Evolutionary conservation across 2,329 filamentous ascomycete genomes (phyloP).

Genomic region (Pseudogymnoascus sp.): DNA sequence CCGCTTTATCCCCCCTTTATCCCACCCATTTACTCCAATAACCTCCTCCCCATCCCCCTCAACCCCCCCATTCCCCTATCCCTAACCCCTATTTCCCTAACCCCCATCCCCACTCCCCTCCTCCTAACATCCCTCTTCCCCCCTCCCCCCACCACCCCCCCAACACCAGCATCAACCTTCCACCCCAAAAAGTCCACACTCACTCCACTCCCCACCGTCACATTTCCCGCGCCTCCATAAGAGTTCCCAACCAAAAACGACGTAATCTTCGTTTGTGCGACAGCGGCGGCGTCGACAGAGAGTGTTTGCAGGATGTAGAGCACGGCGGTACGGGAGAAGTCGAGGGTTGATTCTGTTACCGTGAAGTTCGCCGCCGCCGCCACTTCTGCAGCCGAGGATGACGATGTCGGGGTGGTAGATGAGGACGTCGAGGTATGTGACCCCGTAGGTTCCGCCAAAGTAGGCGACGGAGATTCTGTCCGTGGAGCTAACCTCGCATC

Average conservation of each 20-base stretch:
- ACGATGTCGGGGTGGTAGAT: neutral
- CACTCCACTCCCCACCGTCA: constrained; percentile 11
- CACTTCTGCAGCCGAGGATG: constrained; percentile 10
- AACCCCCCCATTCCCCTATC: neutral
- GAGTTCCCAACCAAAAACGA: constrained; percentile 38
- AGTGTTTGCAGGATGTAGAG: constrained; percentile 53
- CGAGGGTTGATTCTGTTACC: constrained; percentile 47
- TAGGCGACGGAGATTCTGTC: neutral
- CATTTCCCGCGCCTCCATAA: constrained; percentile 4
- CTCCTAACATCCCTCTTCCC: constrained; percentile 28
- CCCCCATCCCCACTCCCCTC: neutral
- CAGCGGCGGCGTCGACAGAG: constrained; percentile 40
- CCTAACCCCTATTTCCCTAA: neutral
- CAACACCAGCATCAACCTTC: neutral
- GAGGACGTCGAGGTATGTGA: neutral
- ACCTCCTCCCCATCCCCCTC: neutral
- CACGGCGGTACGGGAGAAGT: constrained; percentile 55
- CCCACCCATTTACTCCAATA: too few relatives aligned
- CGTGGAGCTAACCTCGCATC: neutral
- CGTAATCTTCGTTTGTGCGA: constrained; percentile 46
- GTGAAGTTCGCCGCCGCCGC: constrained; percentile 31
- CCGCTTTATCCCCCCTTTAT: neutral
- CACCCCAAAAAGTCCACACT: neutral
- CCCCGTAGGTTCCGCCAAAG: neutral
- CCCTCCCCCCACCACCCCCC: constrained; percentile 13